Evolutionary conservation across 345 rosid species (phyloP).

Genomic region (Eucalyptus erythrocorys): DNA sequence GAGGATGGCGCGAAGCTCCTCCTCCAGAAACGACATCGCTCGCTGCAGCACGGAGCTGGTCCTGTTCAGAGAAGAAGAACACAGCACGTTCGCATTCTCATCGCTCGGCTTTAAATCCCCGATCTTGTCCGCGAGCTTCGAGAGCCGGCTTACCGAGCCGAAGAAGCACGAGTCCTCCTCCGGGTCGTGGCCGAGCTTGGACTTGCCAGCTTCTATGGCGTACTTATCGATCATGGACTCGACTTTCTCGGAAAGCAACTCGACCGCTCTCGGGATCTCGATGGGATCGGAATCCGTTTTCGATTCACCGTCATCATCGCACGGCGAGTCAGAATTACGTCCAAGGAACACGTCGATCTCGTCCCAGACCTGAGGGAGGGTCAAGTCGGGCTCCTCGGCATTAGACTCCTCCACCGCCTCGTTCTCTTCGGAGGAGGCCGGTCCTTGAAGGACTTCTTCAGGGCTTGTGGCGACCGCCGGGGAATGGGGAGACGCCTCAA

Average conservation of each 20-base stretch:
- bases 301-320: background rate
- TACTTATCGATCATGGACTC: slow-evolving; percentile 31
- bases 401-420: background rate
- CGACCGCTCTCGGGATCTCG: slow-evolving; percentile 25
- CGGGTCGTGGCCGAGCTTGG: slow-evolving; percentile 20
- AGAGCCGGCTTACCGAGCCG: slow-evolving; percentile 21
- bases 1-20: slow-evolving; percentile 51
- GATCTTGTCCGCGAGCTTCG: slow-evolving; percentile 16
- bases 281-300: background rate
- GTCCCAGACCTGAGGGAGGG: slow-evolving; percentile 10
- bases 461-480: background rate
- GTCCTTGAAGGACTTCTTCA: background rate
- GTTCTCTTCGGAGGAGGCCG: background rate
- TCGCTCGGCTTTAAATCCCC: slow-evolving; percentile 2
- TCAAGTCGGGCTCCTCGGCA: background rate
- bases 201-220: slow-evolving; percentile 1
- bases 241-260: slow-evolving; percentile 25
- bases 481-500: background rate
- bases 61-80: slow-evolving; percentile 20
- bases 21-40: slow-evolving; percentile 49
- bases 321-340: background rate
- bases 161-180: slow-evolving; percentile 26
- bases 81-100: background rate
- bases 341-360: slow-evolving; percentile 36
- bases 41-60: slow-evolving; percentile 37